Conservation (phyloP, 306 rosid genomes). For the Boehmeria nivea region DNA sequence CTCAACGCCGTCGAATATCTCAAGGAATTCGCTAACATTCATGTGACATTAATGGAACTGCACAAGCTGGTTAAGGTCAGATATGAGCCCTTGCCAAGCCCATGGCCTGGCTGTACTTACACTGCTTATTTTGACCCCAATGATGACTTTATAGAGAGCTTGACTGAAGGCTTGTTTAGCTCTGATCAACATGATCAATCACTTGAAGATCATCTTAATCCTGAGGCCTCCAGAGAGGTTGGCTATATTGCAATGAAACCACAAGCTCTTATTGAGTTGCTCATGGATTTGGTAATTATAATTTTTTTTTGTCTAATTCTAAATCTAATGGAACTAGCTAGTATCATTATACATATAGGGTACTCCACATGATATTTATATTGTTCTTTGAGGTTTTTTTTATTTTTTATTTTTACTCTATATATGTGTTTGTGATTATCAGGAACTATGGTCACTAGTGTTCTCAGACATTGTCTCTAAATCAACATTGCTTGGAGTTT, state of each 20-base stretch:
- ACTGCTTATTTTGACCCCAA: background rate
- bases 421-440: slow-evolving; percentile 1
- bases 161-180: background rate
- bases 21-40: background rate
- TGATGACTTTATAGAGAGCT: background rate
- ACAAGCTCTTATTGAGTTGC: slow-evolving; percentile 27
- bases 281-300: slow-evolving; percentile 47
- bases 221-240: slow-evolving; percentile 45
- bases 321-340: background rate
- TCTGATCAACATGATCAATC: background rate
- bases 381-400: background rate
- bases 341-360: background rate
- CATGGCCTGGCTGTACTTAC: background rate
- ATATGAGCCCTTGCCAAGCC: background rate
- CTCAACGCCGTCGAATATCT: background rate
- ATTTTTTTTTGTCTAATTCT: background rate
- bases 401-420: background rate
- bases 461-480: slow-evolving; percentile 44
- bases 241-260: slow-evolving; percentile 23
- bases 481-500: slow-evolving; percentile 26
- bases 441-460: slow-evolving; percentile 39
- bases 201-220: background rate
- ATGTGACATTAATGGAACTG: background rate
- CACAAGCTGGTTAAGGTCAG: background rate
- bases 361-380: background rate